Percentiles rank a stretch among this genome's conserved stretches.
phyloP scores from a whole-genome alignment of 2,329 filamentous ascomycete genomes.

The Hawksworthiomyces lignivorus region DNA sequence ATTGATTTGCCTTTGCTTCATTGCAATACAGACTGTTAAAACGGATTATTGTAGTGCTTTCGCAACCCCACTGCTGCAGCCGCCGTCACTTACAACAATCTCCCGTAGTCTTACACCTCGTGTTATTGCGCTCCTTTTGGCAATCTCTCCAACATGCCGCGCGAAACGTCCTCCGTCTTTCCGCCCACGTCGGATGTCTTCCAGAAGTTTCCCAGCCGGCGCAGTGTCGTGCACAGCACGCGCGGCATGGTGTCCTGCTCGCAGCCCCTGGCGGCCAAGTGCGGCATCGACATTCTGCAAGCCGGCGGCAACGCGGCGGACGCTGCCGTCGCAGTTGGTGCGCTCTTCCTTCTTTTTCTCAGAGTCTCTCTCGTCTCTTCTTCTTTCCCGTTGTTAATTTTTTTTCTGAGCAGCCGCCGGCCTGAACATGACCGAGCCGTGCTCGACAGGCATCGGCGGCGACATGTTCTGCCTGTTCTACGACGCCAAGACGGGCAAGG shows the following conservation, averaged over 20 bases:
- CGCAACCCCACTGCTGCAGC: too few species aligned
- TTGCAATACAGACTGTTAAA: too few species aligned
- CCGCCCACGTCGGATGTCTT: constrained; percentile 42
- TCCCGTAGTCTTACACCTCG: too few species aligned
- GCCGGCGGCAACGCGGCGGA: constrained; percentile 92
- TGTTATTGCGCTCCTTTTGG: too few species aligned
- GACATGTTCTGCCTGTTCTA: constrained; percentile 97
- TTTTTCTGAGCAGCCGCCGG: constrained; percentile 57
- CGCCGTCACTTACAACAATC: too few species aligned
- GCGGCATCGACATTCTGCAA: constrained; percentile 75
- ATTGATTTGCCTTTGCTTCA: too few species aligned
- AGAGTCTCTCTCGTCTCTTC: too few species aligned
- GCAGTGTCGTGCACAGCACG: constrained; percentile 89
- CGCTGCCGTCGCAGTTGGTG: constrained; percentile 88
- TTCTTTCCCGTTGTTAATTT: too few species aligned
- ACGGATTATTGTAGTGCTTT: too few species aligned
- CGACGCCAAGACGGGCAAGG: constrained; percentile 70
- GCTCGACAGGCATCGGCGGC: constrained; percentile 88
- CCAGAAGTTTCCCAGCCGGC: constrained; percentile 57
- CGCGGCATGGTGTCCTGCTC: constrained; percentile 86
- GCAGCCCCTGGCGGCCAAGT: constrained; percentile 82
- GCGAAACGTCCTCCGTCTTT: constrained; percentile 39
- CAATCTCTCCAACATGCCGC: constrained; percentile 32
- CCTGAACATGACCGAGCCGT: constrained; percentile 88
- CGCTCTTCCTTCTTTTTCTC: constrained; percentile 21